These are phyloP conservation scores for Aspergillus homomorphus DNA, from an alignment of 495 filamentous ascomycete genomes.

Conservation along the genomic window DNA sequence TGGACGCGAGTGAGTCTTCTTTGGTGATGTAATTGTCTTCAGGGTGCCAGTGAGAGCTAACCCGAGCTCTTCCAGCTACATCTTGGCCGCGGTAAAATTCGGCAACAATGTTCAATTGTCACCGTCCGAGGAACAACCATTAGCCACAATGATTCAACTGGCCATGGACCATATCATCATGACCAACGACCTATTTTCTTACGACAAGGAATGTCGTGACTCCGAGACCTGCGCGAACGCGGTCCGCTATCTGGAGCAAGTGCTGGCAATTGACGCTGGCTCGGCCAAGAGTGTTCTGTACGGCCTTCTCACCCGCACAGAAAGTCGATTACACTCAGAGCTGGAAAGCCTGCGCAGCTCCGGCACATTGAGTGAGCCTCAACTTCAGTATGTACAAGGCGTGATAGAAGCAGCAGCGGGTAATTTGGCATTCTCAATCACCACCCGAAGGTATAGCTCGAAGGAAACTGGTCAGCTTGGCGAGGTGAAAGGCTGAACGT, in stretches of 20 bases:
- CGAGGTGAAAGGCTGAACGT: not conserved
- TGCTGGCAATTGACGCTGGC: not conserved
- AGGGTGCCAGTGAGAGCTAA: not conserved
- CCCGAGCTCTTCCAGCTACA: not conserved
- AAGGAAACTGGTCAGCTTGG: not conserved
- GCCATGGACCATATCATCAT: not conserved
- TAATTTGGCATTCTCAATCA: not conserved
- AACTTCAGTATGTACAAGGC: not conserved
- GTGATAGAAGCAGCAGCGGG: not conserved
- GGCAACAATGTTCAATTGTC: not conserved
- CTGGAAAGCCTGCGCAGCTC: not conserved
- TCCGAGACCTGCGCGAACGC: not conserved
- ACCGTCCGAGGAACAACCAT: not conserved
- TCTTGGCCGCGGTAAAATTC: not conserved
- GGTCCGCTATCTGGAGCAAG: not conserved
- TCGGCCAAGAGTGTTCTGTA: not conserved
- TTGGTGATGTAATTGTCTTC: not conserved
- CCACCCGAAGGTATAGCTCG: not conserved
- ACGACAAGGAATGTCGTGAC: not conserved
- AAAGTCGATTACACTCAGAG: not conserved
- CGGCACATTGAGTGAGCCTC: not conserved
- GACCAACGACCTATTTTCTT: not conserved
- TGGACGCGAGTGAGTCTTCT: not conserved
- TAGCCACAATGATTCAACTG: not conserved
- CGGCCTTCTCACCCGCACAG: not conserved